Conservation (phyloP, 257 asterid genomes). For the Eustoma russellianum region DNA sequence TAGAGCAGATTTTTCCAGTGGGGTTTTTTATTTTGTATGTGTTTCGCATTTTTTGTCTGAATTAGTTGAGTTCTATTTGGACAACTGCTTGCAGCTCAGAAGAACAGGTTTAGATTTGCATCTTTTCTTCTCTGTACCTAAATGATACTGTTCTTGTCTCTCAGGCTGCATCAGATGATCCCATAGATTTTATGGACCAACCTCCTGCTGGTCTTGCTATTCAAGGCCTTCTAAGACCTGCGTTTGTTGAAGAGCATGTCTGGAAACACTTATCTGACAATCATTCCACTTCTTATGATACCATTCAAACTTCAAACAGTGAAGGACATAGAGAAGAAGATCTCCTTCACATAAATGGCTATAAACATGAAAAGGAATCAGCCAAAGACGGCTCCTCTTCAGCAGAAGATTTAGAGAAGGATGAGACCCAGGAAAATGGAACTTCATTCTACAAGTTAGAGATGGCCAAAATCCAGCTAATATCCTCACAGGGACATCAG, state of each 20-base stretch:
- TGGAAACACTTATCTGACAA: slow-evolving; percentile 58
- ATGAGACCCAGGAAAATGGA: slow-evolving; percentile 60
- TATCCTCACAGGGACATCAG: slow-evolving; percentile 71
- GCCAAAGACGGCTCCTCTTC: slow-evolving; percentile 39
- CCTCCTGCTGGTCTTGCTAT: slow-evolving; percentile 89
- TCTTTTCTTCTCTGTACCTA: not conserved
- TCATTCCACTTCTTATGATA: slow-evolving; percentile 25
- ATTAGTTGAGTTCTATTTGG: not conserved
- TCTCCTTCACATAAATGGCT: slow-evolving; percentile 50
- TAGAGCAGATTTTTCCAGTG: not conserved
- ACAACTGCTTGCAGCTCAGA: not conserved
- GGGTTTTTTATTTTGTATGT: not conserved
- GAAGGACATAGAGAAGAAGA: slow-evolving; percentile 36
- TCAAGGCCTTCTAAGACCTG: slow-evolving; percentile 88
- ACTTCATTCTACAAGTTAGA: slow-evolving; percentile 90
- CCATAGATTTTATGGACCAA: slow-evolving; percentile 88
- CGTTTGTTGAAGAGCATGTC: slow-evolving; percentile 80
- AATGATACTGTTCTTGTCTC: slow-evolving; percentile 11
- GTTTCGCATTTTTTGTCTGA: not conserved
- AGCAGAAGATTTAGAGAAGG: slow-evolving; percentile 73
- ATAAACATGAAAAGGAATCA: slow-evolving; percentile 39
- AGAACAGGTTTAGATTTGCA: not conserved
- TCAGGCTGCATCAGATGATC: slow-evolving; percentile 76
- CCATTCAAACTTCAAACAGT: slow-evolving; percentile 16
- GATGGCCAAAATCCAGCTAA: slow-evolving; percentile 68